Evolutionary conservation across 495 filamentous ascomycete genomes (phyloP).

Genomic region (Aspergillus steynii): DNA sequence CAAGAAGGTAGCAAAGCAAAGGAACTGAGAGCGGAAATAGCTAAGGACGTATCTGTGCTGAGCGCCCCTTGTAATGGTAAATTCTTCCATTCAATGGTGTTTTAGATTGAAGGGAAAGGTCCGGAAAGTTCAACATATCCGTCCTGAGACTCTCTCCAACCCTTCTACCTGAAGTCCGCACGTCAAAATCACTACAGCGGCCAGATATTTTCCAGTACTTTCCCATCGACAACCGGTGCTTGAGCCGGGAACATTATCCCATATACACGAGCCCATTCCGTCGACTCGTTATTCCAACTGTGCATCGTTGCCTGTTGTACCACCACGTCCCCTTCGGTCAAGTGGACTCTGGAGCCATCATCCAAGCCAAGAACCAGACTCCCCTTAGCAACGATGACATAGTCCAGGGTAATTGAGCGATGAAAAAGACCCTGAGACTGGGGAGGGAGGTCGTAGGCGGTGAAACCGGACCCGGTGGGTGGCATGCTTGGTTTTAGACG

Average conservation of each 20-base stretch:
- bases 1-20: no score
- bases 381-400: constrained; percentile 4
- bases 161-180: no score
- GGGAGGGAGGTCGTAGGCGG: constrained; percentile 6
- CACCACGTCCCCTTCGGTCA: constrained; percentile 7
- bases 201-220: constrained; percentile 7
- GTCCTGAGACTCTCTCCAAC: no score
- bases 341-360: neutral
- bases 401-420: constrained; percentile 12
- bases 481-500: neutral
- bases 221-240: constrained; percentile 5
- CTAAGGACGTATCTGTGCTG: no score
- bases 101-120: no score
- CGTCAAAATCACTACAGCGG: neutral
- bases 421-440: constrained; percentile 3
- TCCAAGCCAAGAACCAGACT: neutral
- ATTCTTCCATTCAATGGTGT: no score
- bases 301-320: constrained; percentile 13
- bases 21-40: no score
- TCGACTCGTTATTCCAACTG: constrained; percentile 8
- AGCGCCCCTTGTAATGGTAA: no score
- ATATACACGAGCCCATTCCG: constrained; percentile 1
- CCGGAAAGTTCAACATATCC: no score
- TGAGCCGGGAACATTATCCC: constrained; percentile 3
- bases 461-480: neutral